Conservation (phyloP, 352 stramenopile genomes). For the Globisporangium parvum region DNA sequence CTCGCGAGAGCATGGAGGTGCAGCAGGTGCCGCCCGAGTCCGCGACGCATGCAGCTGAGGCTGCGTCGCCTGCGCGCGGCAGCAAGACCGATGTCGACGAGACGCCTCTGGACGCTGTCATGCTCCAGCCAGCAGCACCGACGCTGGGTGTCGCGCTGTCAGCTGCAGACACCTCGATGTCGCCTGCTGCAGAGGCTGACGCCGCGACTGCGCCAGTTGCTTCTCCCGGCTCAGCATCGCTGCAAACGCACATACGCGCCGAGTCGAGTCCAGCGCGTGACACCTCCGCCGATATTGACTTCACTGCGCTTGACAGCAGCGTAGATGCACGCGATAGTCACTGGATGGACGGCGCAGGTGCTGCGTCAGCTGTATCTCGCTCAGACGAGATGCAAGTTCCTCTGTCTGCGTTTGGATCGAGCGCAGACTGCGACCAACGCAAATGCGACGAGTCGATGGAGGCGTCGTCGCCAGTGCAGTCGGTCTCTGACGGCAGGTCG, state of each 20-base stretch:
- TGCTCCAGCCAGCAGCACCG: slow-evolving; percentile 3
- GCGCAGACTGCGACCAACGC: not conserved
- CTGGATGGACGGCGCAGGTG: slow-evolving; percentile 3
- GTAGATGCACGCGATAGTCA: not conserved
- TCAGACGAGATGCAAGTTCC: slow-evolving; percentile 1
- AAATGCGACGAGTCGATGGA: not conserved
- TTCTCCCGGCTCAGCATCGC: not conserved
- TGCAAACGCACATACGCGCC: not conserved
- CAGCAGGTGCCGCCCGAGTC: not conserved
- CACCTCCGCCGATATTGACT: not conserved
- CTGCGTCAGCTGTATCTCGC: slow-evolving; percentile 1
- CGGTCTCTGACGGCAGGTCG: not conserved
- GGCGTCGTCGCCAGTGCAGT: not conserved
- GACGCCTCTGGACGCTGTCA: not conserved
- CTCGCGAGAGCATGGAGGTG: too few relatives aligned
- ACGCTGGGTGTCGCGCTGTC: slow-evolving; percentile 6
- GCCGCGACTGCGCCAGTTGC: not conserved
- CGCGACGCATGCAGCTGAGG: not conserved
- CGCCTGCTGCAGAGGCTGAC: not conserved
- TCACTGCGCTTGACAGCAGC: not conserved
- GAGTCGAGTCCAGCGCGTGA: not conserved
- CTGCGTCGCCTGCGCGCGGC: not conserved
- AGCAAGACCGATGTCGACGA: slow-evolving; percentile 1
- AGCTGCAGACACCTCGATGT: too few relatives aligned
- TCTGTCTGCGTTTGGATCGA: slow-evolving; percentile 2